phyloP scores from a whole-genome alignment of 2,329 filamentous ascomycete species.

The Xylariaceae sp. region DNA sequence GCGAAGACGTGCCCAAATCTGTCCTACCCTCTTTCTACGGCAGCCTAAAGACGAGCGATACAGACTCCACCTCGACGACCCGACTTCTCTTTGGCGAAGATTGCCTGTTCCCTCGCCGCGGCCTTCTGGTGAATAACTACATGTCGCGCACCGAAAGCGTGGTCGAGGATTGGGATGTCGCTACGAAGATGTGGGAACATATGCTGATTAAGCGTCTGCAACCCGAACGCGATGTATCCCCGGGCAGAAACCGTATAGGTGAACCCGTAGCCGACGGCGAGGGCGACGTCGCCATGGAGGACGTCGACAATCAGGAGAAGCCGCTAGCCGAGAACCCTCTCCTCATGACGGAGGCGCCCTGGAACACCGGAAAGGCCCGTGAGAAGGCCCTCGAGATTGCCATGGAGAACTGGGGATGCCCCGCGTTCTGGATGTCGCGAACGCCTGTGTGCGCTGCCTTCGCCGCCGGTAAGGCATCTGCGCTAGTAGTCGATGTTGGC shows the following conservation, averaged over 20 bases:
- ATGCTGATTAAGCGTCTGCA: conserved; percentile 85
- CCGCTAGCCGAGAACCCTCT: conserved; percentile 84
- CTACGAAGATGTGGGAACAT: conserved; percentile 86
- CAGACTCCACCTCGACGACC: conserved; percentile 37
- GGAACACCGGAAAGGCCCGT: conserved; percentile 81
- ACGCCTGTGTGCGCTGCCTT: conserved; percentile 89
- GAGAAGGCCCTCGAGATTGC: conserved; percentile 95
- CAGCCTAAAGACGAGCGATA: conserved; percentile 45
- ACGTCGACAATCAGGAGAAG: conserved; percentile 64
- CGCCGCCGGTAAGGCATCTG: conserved; percentile 86
- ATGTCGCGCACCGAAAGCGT: conserved; percentile 76
- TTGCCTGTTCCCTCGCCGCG: conserved; percentile 69
- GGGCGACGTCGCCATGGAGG: conserved; percentile 58
- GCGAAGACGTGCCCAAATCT: conserved; percentile 94
- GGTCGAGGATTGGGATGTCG: conserved; percentile 95
- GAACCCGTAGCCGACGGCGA: conserved; percentile 63
- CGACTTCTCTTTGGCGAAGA: conserved; percentile 82
- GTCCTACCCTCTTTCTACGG: conserved; percentile 90
- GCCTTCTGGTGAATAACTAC: conserved; percentile 85
- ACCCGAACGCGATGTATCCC: conserved; percentile 64
- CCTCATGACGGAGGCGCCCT: conserved; percentile 88
- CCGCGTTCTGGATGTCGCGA: conserved; percentile 88
- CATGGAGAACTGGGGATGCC: conserved; percentile 94
- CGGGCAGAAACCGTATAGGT: conserved; percentile 74
- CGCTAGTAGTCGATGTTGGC: conserved; percentile 59